A percentile compares a stretch with the other conserved stretches of the same genome.
Conservation (phyloP, 305 asterid genomes). For the Striga hermonthica region DNA sequence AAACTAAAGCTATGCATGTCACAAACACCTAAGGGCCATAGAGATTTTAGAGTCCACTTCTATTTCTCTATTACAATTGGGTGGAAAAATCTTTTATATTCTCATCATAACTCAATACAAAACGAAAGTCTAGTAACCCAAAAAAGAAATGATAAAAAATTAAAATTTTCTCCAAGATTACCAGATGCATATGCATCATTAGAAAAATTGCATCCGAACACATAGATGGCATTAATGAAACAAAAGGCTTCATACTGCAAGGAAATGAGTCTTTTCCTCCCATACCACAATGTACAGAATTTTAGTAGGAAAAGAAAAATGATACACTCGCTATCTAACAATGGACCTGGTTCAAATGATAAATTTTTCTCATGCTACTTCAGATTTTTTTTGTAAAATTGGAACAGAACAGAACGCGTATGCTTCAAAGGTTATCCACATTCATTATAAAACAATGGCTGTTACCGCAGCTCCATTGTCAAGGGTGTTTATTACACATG, state of each 20-base stretch:
- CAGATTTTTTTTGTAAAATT: slow-evolving; percentile 2
- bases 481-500: slow-evolving; percentile 16
- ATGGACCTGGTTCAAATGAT: slow-evolving; percentile 7
- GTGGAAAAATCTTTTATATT: not conserved
- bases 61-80: not conserved
- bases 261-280: slow-evolving; percentile 8
- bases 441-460: slow-evolving; percentile 1
- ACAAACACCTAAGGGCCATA: not conserved
- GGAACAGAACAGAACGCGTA: slow-evolving; percentile 5
- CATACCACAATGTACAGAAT: slow-evolving; percentile 14
- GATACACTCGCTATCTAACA: not conserved
- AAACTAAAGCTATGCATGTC: slow-evolving; percentile 5
- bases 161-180: slow-evolving; percentile 19
- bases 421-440: slow-evolving; percentile 24
- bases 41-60: slow-evolving; percentile 4
- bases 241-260: slow-evolving; percentile 8
- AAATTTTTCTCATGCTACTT: slow-evolving; percentile 6
- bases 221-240: slow-evolving; percentile 11
- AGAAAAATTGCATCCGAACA: not conserved
- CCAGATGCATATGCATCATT: slow-evolving; percentile 16
- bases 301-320: slow-evolving; percentile 15
- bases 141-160: slow-evolving; percentile 8
- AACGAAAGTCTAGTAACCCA: not conserved
- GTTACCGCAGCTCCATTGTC: slow-evolving; percentile 10
- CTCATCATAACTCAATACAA: slow-evolving; percentile 5